Conservation (phyloP, 164 flowering plant genomes). For the Macadamia integrifolia region DNA sequence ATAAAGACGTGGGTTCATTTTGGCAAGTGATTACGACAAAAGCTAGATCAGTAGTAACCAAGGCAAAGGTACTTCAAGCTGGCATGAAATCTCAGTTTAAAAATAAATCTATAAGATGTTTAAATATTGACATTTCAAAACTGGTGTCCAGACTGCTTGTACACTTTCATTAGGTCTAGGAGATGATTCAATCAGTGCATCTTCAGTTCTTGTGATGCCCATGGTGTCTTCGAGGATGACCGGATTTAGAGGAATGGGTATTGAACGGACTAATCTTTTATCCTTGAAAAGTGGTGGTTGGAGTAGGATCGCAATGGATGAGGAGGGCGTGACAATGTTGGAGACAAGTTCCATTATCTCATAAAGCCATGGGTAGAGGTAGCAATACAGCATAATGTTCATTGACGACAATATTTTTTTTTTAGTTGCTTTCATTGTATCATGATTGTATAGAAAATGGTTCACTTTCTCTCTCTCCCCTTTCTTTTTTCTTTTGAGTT, state of each 20-base stretch:
- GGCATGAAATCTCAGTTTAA: background rate
- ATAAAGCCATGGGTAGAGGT: constrained; percentile 23
- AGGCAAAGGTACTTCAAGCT: constrained; percentile 58
- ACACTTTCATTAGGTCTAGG: constrained; percentile 65
- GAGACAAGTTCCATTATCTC: constrained; percentile 41
- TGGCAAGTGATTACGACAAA: constrained; percentile 32
- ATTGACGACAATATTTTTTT: background rate
- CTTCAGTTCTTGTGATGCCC: constrained; percentile 91
- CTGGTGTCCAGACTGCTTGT: constrained; percentile 53
- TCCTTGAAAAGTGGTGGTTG: constrained; percentile 48
- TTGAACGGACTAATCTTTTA: constrained; percentile 51
- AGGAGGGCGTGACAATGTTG: constrained; percentile 30
- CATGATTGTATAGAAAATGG: constrained; percentile 16
- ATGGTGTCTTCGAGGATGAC: constrained; percentile 96
- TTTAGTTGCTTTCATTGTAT: constrained; percentile 11
- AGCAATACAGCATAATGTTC: constrained; percentile 2
- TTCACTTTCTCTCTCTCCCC: too few species aligned
- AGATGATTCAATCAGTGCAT: constrained; percentile 83
- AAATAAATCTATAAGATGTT: background rate
- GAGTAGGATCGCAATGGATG: constrained; percentile 53
- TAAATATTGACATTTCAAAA: background rate
- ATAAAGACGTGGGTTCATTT: constrained; percentile 39
- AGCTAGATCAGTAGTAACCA: constrained; percentile 34
- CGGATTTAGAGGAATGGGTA: constrained; percentile 66
- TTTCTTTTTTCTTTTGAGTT: background rate